Evolutionary conservation across 495 filamentous ascomycete genomes (phyloP).

Genomic region (Hyaloscypha bicolor): DNA sequence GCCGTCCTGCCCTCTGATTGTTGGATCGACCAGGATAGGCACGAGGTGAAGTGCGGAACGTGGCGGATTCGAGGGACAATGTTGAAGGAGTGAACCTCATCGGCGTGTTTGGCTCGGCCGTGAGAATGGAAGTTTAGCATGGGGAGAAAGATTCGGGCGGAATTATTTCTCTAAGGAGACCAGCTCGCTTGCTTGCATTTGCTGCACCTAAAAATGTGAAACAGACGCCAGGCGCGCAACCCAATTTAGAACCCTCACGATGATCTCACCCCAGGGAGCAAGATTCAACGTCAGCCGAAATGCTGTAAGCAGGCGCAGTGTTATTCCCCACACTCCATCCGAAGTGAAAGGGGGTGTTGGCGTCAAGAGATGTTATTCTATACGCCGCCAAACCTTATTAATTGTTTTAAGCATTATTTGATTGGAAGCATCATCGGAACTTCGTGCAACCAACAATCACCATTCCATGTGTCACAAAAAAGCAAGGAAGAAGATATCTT

Average conservation of each 20-base stretch:
- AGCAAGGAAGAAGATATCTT: not conserved
- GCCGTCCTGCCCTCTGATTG: slow-evolving; percentile 20
- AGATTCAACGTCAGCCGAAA: not conserved
- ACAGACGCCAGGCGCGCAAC: slow-evolving; percentile 19
- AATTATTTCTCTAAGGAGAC: slow-evolving; percentile 2
- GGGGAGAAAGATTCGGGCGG: slow-evolving; percentile 7
- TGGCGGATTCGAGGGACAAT: not conserved
- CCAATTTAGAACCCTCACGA: not conserved
- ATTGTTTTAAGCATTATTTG: too few relatives aligned
- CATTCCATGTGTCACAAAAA: not conserved
- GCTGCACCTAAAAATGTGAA: slow-evolving; percentile 5
- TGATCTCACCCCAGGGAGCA: not conserved
- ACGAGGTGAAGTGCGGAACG: slow-evolving; percentile 3
- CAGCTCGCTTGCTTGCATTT: slow-evolving; percentile 4
- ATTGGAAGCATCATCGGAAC: too few relatives aligned
- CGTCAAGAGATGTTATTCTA: too few relatives aligned
- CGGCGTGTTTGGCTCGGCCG: not conserved
- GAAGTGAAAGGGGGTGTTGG: not conserved
- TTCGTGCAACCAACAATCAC: too few relatives aligned
- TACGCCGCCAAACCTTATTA: too few relatives aligned
- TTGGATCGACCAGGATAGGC: slow-evolving; percentile 16
- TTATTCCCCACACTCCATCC: not conserved
- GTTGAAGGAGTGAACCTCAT: slow-evolving; percentile 10
- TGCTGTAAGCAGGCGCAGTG: not conserved
- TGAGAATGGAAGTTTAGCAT: slow-evolving; percentile 9